Evolutionary conservation across 129 eudicot species (phyloP).

Genomic region (Chrysanthemum seticuspe): DNA sequence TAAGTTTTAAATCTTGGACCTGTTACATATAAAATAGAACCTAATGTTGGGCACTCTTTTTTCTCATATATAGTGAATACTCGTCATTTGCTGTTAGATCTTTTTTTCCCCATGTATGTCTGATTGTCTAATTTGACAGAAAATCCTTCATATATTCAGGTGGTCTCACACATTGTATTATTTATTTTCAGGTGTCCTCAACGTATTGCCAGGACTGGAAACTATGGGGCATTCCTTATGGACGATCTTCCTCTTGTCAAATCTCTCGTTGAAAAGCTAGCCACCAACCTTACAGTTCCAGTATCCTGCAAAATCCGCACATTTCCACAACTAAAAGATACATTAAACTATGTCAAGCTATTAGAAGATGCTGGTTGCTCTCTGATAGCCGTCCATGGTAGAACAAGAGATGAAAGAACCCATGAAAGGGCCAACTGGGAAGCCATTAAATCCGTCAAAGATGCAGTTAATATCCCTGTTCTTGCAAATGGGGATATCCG

Average conservation of each 20-base stretch:
- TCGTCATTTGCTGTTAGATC: too few relatives aligned
- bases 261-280: slow-evolving; percentile 77
- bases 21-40: too few relatives aligned
- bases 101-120: too few relatives aligned
- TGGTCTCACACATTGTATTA: not conserved
- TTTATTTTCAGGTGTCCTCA: slow-evolving; percentile 75
- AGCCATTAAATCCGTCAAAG: slow-evolving; percentile 71
- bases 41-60: too few relatives aligned
- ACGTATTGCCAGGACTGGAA: slow-evolving; percentile 77
- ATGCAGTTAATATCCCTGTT: slow-evolving; percentile 75
- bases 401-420: slow-evolving; percentile 91
- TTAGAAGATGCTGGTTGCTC: slow-evolving; percentile 93
- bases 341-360: slow-evolving; percentile 72
- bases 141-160: too few relatives aligned
- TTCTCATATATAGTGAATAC: too few relatives aligned
- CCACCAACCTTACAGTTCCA: slow-evolving; percentile 65
- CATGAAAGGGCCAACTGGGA: slow-evolving; percentile 77
- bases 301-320: slow-evolving; percentile 92
- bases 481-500: slow-evolving; percentile 91
- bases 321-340: slow-evolving; percentile 76
- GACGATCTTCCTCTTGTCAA: slow-evolving; percentile 87
- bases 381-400: slow-evolving; percentile 90
- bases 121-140: too few relatives aligned
- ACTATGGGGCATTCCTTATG: slow-evolving; percentile 97
- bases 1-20: too few relatives aligned